Evolutionary conservation across 768 basidiomycete species (phyloP).

Genomic region (Collybia nuda): DNA sequence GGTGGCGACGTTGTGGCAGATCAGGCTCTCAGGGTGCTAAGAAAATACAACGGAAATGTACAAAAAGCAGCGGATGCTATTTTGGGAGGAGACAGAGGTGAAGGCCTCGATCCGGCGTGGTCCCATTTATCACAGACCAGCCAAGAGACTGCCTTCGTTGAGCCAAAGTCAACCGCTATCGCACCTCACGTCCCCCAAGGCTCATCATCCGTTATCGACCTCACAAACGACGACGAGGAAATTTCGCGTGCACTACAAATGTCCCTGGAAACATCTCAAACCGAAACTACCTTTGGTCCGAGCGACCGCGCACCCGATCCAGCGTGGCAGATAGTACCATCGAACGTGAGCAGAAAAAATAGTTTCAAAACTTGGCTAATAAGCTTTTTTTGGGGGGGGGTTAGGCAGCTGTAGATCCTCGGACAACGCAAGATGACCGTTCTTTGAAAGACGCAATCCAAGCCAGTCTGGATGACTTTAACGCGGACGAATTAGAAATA

Average conservation of each 20-base stretch:
- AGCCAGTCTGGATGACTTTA: conserved; percentile 62
- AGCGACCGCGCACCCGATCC: conserved; percentile 63
- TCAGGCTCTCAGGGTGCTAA: conserved; percentile 53
- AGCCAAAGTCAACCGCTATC: conserved; percentile 6
- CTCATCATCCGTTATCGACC: conserved; percentile 48
- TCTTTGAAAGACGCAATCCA: conserved; percentile 69
- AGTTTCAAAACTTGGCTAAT: conserved; percentile 2
- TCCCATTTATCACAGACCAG: conserved; percentile 18
- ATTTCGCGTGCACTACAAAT: conserved; percentile 51
- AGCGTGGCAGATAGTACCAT: conserved; percentile 69
- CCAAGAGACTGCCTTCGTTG: conserved; percentile 16
- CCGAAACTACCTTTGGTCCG: conserved; percentile 50
- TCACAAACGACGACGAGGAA: conserved; percentile 60
- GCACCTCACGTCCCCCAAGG: conserved; percentile 11
- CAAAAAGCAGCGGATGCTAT: conserved; percentile 57
- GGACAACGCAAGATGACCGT: conserved; percentile 54
- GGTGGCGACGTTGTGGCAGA: conserved; percentile 38
- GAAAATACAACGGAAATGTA: conserved; percentile 59
- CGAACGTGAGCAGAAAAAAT: conserved; percentile 46
- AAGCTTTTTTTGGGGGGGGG: neutral
- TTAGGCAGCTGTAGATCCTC: conserved; percentile 31
- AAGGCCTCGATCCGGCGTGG: conserved; percentile 17
- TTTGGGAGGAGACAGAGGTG: conserved; percentile 49
- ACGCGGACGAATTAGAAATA: conserved; percentile 49
- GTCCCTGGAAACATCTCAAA: conserved; percentile 42